Conservation (phyloP, 306 rosid genomes). For the Rosa lucieae region DNA sequence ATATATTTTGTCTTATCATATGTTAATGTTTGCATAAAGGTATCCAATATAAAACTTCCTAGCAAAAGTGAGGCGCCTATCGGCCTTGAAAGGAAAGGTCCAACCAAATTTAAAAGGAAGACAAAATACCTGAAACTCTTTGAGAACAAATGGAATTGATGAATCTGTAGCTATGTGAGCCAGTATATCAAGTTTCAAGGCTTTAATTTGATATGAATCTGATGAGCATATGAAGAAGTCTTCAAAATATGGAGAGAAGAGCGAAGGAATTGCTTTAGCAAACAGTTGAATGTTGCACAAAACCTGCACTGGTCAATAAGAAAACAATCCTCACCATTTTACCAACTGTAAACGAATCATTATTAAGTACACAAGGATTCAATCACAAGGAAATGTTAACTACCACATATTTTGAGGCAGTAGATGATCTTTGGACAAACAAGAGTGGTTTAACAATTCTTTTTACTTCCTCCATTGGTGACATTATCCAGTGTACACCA, state of each 20-base stretch:
- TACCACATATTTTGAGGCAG: constrained; percentile 89
- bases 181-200: constrained; percentile 83
- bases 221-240: constrained; percentile 77
- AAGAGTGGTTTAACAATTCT: constrained; percentile 83
- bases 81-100: constrained; percentile 6
- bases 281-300: constrained; percentile 92
- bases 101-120: background rate
- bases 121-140: constrained; percentile 83
- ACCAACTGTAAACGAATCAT: background rate
- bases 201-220: constrained; percentile 87
- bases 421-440: constrained; percentile 81
- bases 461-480: constrained; percentile 57
- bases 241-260: constrained; percentile 72
- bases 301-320: constrained; percentile 56
- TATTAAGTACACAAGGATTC: background rate
- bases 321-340: constrained; percentile 29
- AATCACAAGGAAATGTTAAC: constrained; percentile 26
- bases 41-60: background rate
- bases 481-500: constrained; percentile 95
- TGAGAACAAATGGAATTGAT: constrained; percentile 57
- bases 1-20: constrained; percentile 1
- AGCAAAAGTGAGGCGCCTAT: background rate
- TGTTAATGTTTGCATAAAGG: background rate
- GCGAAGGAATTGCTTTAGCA: constrained; percentile 90
- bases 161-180: constrained; percentile 68